A percentile compares a stretch with the other conserved stretches of the same genome.
These are phyloP conservation scores for Halophytophthora batemanensis DNA, from an alignment of 352 stramenopile genomes.

Conservation along the genomic window DNA sequence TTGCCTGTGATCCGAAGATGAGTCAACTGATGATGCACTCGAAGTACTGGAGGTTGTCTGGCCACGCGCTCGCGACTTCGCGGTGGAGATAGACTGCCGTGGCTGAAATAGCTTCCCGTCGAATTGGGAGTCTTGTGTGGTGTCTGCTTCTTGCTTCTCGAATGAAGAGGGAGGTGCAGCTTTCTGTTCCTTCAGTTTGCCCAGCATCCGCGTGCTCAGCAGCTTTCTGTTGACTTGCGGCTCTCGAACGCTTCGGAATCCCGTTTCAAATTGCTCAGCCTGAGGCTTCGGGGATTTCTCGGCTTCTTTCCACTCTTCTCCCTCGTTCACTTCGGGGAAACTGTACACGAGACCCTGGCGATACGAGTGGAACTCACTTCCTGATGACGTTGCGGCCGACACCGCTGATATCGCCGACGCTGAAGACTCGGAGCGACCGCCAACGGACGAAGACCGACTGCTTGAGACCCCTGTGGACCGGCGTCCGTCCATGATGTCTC, in stretches of 20 bases:
- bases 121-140: neutral
- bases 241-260: neutral
- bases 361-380: constrained; percentile 6
- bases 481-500: constrained; percentile 1
- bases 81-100: constrained; percentile 2
- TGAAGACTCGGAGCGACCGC: constrained; percentile 1
- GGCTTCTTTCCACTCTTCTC: neutral
- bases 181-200: constrained; percentile 2
- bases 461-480: constrained; percentile 2
- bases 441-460: constrained; percentile 7
- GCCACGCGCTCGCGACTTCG: constrained; percentile 3
- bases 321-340: constrained; percentile 5
- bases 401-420: neutral
- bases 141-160: neutral
- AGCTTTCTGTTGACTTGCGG: neutral
- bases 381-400: neutral
- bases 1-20: neutral
- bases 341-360: constrained; percentile 9
- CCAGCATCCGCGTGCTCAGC: constrained; percentile 2
- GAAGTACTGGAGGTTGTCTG: constrained; percentile 8
- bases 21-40: constrained; percentile 11
- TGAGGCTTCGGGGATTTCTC: neutral
- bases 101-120: neutral
- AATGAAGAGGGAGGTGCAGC: too few species aligned
- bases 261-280: neutral